Conservation (phyloP, 129 eudicot genomes). For the Flaveria linearis region DNA sequence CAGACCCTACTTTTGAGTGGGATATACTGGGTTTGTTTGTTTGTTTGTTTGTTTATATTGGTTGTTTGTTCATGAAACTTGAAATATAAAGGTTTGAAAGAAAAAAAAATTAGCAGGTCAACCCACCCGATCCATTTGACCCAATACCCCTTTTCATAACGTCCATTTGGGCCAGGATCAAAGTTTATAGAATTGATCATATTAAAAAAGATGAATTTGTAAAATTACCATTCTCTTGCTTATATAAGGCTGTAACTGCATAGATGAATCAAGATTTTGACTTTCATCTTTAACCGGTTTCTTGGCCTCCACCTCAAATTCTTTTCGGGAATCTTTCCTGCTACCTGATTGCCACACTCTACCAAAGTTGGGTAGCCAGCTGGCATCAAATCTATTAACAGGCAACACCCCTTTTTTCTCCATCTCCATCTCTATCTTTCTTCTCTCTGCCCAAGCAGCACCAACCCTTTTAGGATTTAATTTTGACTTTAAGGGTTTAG, state of each 20-base stretch:
- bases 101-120: not conserved
- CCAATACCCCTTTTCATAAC: not conserved
- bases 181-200: not conserved
- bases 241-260: constrained; percentile 79
- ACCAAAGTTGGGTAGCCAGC: constrained; percentile 97
- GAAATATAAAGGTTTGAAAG: not conserved
- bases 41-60: too few relatives aligned
- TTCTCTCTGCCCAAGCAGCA: constrained; percentile 98
- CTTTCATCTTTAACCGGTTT: constrained; percentile 36
- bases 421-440: constrained; percentile 85
- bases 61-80: not conserved
- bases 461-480: constrained; percentile 92
- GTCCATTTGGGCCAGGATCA: not conserved
- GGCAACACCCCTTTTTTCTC: constrained; percentile 70
- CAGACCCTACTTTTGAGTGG: too few relatives aligned
- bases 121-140: not conserved
- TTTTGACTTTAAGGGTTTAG: constrained; percentile 47
- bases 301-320: constrained; percentile 56
- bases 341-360: constrained; percentile 97
- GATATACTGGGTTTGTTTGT: too few relatives aligned
- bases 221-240: constrained; percentile 83
- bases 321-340: constrained; percentile 86
- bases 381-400: constrained; percentile 46
- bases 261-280: constrained; percentile 39
- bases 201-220: not conserved